These are phyloP conservation scores for Hypoxylon sp. DNA, from an alignment of 2,329 filamentous ascomycete genomes.

Conservation along the genomic window DNA sequence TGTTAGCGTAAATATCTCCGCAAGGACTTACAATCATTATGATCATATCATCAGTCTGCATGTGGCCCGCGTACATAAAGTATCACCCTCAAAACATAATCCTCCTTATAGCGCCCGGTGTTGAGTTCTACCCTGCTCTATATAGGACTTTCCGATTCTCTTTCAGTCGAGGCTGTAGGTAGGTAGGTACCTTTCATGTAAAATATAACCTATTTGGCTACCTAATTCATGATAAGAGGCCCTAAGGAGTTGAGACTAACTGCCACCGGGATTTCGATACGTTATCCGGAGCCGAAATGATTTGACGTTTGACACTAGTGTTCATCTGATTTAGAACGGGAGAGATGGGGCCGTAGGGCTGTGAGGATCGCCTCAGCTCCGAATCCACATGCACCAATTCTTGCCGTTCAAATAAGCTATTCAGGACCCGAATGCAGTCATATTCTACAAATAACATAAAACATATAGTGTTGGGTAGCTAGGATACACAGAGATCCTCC, in stretches of 20 bases:
- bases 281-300: conserved; percentile 8
- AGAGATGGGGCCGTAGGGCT: conserved; percentile 12
- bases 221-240: background rate
- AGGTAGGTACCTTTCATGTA: conserved; percentile 1
- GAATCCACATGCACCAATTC: conserved; percentile 12
- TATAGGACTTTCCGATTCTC: background rate
- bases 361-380: conserved; percentile 4
- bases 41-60: background rate
- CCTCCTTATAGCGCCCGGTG: background rate
- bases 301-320: conserved; percentile 4
- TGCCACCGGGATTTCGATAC: conserved; percentile 7
- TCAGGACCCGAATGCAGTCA: background rate
- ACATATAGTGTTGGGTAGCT: conserved; percentile 6
- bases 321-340: conserved; percentile 3
- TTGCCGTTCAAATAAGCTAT: background rate
- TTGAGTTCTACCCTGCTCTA: background rate
- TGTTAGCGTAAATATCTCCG: background rate
- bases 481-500: conserved; percentile 22
- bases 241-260: conserved; percentile 10
- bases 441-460: conserved; percentile 32
- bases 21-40: background rate
- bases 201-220: conserved; percentile 1
- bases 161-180: background rate
- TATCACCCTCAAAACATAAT: background rate
- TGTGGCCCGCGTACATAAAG: background rate